Evolutionary conservation across 2,329 filamentous ascomycete genomes (phyloP), one percentile per base, ranked within the genome.

Genomic region (Cercospora zeina): DNA sequence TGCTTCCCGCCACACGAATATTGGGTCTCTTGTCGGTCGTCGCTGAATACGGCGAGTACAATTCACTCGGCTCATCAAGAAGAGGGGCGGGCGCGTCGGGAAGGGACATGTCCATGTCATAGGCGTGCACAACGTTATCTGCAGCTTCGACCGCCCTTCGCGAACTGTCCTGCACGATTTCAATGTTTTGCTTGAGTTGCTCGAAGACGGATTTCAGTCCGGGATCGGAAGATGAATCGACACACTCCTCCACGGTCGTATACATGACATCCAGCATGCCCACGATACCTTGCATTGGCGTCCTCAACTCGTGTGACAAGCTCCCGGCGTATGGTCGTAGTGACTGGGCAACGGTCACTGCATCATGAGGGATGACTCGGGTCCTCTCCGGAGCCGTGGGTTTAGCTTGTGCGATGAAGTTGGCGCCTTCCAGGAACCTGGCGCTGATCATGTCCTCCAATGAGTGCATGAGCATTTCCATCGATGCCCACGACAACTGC

Each of bases 221-320:
- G 5, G 81, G 71, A 62, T 84, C 81, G 9, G 76, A 74, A 63
- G 84, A 81, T 37, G 78, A 80, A 64, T 84, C 81, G 7, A 86
- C 81, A 16, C 85, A 85, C 71, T 90, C 87, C 62, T 87, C 81
- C 2, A 90, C 85, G 2, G 86, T 89, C 2, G 87, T 85, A 75
- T 89, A 86, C 86, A 90, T 90, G 63, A 90, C 86, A 75, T 90
- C 88, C 47, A 90, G 77, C 87, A 90, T 90, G 6, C 88, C 88
- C 13, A 90, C 87, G 6, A 90, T 86, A 45, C 88, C 88, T 73
- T 90, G 88, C 87, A 90, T 89, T 1, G 88, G 88, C 3, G 88
- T 90, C 64, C 88, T 80, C 51, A 90, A 74, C 71, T 90, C 88
- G 67, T 90, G 88, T 0, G 88, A 90, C 33, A 90, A 75, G 70